These are phyloP conservation scores for Venturia aucupariae DNA, from an alignment of 2,329 filamentous ascomycete genomes.

Conservation along the genomic window DNA sequence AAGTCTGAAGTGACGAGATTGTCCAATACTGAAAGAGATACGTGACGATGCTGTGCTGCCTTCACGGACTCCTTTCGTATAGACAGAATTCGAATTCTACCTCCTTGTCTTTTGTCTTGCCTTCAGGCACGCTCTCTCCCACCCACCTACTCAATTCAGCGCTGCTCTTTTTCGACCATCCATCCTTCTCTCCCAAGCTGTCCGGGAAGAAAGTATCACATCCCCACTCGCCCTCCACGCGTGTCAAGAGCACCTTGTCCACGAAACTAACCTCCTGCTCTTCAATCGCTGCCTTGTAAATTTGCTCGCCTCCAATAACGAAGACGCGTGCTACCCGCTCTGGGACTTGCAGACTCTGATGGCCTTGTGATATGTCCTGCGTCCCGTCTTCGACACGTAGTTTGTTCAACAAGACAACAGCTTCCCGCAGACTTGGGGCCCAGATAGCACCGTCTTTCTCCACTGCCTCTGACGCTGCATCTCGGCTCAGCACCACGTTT, in stretches of 20 bases:
- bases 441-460: constrained; percentile 40
- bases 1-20: not conserved
- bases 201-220: constrained; percentile 69
- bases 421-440: constrained; percentile 49
- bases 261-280: constrained; percentile 22
- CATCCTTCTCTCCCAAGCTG: constrained; percentile 31
- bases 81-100: constrained; percentile 63
- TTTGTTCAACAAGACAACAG: constrained; percentile 36
- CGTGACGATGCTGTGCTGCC: not conserved
- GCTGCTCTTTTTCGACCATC: constrained; percentile 47
- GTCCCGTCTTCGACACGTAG: constrained; percentile 18
- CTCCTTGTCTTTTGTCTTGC: constrained; percentile 52
- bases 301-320: constrained; percentile 81
- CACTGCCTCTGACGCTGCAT: constrained; percentile 4
- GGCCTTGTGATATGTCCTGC: constrained; percentile 13
- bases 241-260: constrained; percentile 54
- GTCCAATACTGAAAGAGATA: not conserved
- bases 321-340: constrained; percentile 53
- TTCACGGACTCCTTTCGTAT: constrained; percentile 45
- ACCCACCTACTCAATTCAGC: constrained; percentile 53
- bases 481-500: constrained; percentile 70
- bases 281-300: constrained; percentile 65
- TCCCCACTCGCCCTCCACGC: constrained; percentile 58
- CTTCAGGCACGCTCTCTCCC: constrained; percentile 53
- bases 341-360: constrained; percentile 13